Base-by-base conservation (phyloP, 1,284 basidiomycete species). In the Puccinia novopanici region DNA sequence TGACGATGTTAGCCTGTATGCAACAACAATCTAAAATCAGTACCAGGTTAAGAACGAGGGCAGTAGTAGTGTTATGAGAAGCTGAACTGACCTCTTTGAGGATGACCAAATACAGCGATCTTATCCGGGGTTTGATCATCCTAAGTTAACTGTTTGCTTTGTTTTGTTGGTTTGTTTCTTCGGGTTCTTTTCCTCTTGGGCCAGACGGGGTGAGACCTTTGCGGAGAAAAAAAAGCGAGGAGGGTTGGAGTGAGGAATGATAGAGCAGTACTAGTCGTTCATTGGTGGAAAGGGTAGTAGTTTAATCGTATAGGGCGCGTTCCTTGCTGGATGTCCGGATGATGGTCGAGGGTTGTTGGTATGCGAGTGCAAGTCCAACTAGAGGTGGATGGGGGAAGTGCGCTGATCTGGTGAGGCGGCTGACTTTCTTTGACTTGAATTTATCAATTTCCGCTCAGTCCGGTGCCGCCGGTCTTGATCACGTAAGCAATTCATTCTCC, bases 1-100 rank as follows among this genome's bases (percentile, higher is more conserved):
- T 90, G 27, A 87, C 88, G 27, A 86, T 83, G 68, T 87, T 86
- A 10, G 87, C 87, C 87, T 87, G 67, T 0, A 74, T 45, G 34
- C 82, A 79, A 30, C 48, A 71, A 81, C 19, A 30, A 61, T 9
- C n/a, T 3, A 65, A 45, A 13, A 45, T 83, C 79, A 61, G 5
- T 68, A n/a, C 24, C 8, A 27, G 12, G 30, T 42, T 30, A 52
- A 27, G 15, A 48, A 34, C 34, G 22, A 52, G 27, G 30, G n/a
- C 13, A 10, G 34, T 15, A n/a, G n/a, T 37, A 40, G 15, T 52
- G 4, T 24, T 34, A 34, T 1, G 34, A n/a, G 3, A 4, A 22
- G 27, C 5, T 45, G 22, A n/a, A 63, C 63, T 67, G 48, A 76
- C 75, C 37, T 76, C 61, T 76, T 37, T 76, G n/a, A 76, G 75